Percentiles rank a stretch among this genome's conserved stretches.
Evolutionary conservation across 228 moss, liverwort and hornwort species (phyloP).

Genomic region (Sphagnum magellanicum): DNA sequence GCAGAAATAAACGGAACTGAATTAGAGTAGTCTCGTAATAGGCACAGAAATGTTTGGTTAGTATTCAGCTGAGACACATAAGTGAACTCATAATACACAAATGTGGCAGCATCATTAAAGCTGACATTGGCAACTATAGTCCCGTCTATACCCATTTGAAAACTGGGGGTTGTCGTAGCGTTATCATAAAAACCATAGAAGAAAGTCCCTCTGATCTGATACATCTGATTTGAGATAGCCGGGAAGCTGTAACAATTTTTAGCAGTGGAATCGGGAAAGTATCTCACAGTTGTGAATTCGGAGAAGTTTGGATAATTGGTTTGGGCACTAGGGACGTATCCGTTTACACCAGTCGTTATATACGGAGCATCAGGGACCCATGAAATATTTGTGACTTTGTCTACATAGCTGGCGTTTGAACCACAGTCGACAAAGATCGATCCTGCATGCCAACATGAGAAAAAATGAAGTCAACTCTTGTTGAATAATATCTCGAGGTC

Average conservation of each 20-base stretch:
- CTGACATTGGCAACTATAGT: not conserved
- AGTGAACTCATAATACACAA: conserved; percentile 8
- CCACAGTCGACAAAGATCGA: conserved; percentile 22
- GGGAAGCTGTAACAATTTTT: conserved; percentile 15
- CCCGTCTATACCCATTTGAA: conserved; percentile 9
- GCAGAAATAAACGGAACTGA: conserved; percentile 20
- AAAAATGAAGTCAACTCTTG: not conserved
- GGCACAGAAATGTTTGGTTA: conserved; percentile 7
- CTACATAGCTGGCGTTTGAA: not conserved
- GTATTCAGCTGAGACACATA: not conserved
- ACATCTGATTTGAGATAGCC: not conserved
- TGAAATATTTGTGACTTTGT: conserved; percentile 5
- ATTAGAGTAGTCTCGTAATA: not conserved
- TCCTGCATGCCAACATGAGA: not conserved
- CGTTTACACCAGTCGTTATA: conserved; percentile 5
- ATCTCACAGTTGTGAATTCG: conserved; percentile 13
- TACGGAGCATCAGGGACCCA: conserved; percentile 15
- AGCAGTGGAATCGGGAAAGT: conserved; percentile 5
- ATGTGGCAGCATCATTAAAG: conserved; percentile 1
- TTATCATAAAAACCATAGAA: conserved; percentile 12
- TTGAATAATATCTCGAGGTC: too few species aligned
- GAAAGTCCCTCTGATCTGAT: conserved; percentile 11
- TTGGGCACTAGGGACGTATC: not conserved
- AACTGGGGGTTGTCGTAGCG: not conserved
- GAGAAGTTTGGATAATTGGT: not conserved